Evolutionary conservation across 2,329 filamentous ascomycete species (phyloP).

Genomic region (Exophiala spinifera): DNA sequence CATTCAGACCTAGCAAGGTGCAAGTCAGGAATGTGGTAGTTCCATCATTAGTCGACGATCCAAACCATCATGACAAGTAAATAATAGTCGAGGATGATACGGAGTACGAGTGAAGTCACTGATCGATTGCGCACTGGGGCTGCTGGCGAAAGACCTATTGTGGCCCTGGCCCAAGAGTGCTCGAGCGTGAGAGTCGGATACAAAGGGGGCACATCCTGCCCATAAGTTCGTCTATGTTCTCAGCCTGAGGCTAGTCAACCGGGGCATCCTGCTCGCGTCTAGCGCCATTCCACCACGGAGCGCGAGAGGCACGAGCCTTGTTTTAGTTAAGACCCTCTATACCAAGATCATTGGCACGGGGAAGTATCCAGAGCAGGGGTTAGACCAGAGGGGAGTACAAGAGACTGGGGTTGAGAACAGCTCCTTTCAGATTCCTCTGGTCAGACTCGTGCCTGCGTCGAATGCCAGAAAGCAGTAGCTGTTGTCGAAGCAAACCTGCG

Average conservation of each 20-base stretch:
- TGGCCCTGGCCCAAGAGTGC: no score
- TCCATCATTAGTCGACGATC: no score
- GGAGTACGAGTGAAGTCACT: no score
- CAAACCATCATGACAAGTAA: no score
- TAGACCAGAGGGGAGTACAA: neutral
- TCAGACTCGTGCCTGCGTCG: neutral
- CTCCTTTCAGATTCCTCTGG: neutral
- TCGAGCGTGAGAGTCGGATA: neutral
- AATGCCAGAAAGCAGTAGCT: no score
- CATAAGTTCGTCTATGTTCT: neutral
- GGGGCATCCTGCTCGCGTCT: neutral
- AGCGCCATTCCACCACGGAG: slow-evolving; percentile 1
- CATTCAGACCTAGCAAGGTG: neutral
- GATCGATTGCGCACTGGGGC: no score
- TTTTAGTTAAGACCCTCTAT: neutral
- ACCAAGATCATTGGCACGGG: slow-evolving; percentile 2
- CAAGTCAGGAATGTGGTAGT: neutral
- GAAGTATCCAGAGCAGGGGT: neutral
- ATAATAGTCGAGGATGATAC: no score
- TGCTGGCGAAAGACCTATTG: no score
- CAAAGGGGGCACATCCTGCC: neutral
- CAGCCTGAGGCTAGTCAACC: neutral
- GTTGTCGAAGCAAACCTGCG: no score
- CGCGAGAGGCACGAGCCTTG: slow-evolving; percentile 4
- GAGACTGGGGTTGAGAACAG: neutral